phyloP scores from a whole-genome alignment of 2,329 filamentous ascomycete genomes.

The Capronia coronata region DNA sequence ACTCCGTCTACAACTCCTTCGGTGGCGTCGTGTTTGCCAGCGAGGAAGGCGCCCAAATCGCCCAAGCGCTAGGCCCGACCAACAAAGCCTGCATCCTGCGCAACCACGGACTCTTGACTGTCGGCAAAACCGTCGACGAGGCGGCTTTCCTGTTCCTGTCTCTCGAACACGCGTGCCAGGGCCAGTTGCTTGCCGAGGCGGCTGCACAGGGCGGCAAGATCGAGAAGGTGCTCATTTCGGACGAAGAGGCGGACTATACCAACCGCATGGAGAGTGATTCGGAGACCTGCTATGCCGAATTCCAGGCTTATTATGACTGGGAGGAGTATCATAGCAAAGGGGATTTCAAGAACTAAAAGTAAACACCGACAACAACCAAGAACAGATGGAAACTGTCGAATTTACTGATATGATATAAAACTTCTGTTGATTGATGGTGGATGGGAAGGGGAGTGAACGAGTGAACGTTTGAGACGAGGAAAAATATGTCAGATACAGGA shows the following conservation, averaged over 20 bases:
- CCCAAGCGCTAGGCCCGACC: conserved; percentile 32
- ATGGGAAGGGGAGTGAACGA: too few relatives aligned
- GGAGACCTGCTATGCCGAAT: conserved; percentile 26
- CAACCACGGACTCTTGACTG: conserved; percentile 47
- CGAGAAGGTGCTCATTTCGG: conserved; percentile 48
- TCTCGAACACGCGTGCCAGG: conserved; percentile 61
- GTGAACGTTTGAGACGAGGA: too few relatives aligned
- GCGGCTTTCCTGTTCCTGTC: conserved; percentile 63
- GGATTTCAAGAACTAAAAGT: conserved; percentile 22
- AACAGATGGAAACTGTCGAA: not conserved
- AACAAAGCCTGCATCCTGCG: conserved; percentile 28
- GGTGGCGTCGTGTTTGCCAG: conserved; percentile 56
- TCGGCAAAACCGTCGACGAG: conserved; percentile 66
- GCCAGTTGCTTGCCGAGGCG: conserved; percentile 63
- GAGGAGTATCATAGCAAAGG: conserved; percentile 24
- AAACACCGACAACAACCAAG: not conserved
- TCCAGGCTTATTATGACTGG: conserved; percentile 28
- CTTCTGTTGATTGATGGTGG: too few relatives aligned
- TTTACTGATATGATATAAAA: not conserved
- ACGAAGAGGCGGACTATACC: conserved; percentile 33
- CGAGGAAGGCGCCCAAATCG: conserved; percentile 59
- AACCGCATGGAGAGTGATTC: conserved; percentile 22
- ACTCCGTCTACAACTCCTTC: conserved; percentile 59
- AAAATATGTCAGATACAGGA: too few relatives aligned
- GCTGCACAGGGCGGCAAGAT: conserved; percentile 46